Evolutionary conservation across 176 grass and related monocot genomes (phyloP), one percentile per base, ranked within the genome.

Genomic region (Musa beccarii): DNA sequence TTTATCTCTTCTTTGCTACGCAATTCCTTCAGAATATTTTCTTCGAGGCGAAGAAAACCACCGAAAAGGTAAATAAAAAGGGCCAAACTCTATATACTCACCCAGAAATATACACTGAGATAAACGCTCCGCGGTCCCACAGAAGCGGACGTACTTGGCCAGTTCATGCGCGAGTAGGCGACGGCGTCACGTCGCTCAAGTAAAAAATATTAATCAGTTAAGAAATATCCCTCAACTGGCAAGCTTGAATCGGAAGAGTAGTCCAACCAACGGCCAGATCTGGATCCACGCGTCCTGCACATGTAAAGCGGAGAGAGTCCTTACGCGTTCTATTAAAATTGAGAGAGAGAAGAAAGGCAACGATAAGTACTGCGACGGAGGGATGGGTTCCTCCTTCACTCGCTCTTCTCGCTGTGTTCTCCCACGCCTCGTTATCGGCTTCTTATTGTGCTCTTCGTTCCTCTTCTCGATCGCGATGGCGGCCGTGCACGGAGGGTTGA

Each of bases 401-500:
- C 22, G 11, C 22, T 23, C 4, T 66, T 66, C 63, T 66, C 63
- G 63, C 1, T 10, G 3, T 15, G 11, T 66, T 66, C 63, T 2
- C 14, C 63, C 12, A 23, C 2, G 1, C 10, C 11, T 66, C 11
- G 63, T 28, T 11, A 66, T 66, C 22, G 22, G 12, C 63, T 66
- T 66, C 63, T 66, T 2, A 23, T 59, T 59, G 57, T 15, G 57
- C n/a, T 66, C 10, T 26, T 25, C 2, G 11, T 26, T 28, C 2
- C 23, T 66, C 23, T 23, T 26, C 23, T 66, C 63, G 63, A 66
- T 79, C 86, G 55, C 64, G 69, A 28, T 72, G 78, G 78, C 75
- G 79, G 64, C 78, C 84, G 81, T 78, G 74, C 53, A 77, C 9
- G 76, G 72, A 64, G 70, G 34, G 28, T 75, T 76, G 2, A 22